Conservation (phyloP, 345 rosid species). For the Acer yangbiense region DNA sequence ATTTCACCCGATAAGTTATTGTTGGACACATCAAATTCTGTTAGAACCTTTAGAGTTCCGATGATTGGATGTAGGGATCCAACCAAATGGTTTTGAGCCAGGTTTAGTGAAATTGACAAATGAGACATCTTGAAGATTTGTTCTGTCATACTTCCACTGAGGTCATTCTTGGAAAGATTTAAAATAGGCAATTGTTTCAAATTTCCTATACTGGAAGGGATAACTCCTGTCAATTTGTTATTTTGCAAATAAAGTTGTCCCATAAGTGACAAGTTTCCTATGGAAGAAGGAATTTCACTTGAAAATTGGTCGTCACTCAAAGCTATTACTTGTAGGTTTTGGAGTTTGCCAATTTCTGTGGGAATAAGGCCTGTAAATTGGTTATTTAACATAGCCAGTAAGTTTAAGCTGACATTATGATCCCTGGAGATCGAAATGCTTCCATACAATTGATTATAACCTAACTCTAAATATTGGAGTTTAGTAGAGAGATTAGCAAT, state of each 20-base stretch:
- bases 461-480: too few relatives aligned
- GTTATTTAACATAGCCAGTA: too few relatives aligned
- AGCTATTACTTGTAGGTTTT: too few relatives aligned
- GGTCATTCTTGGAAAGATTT: slow-evolving; percentile 19
- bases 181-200: not conserved
- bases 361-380: too few relatives aligned
- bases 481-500: too few relatives aligned
- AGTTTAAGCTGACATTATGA: too few relatives aligned
- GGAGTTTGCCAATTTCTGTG: too few relatives aligned
- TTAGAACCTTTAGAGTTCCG: slow-evolving; percentile 20
- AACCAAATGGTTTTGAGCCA: slow-evolving; percentile 21
- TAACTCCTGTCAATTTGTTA: slow-evolving; percentile 23
- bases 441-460: too few relatives aligned
- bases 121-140: slow-evolving; percentile 6
- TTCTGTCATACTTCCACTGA: slow-evolving; percentile 18
- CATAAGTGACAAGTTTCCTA: slow-evolving; percentile 18
- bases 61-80: slow-evolving; percentile 17
- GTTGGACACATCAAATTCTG: not conserved
- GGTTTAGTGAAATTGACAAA: slow-evolving; percentile 6
- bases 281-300: slow-evolving; percentile 11
- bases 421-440: too few relatives aligned
- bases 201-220: slow-evolving; percentile 22
- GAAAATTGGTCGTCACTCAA: not conserved
- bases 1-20: slow-evolving; percentile 5
- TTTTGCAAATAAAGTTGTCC: not conserved